phyloP scores from a whole-genome alignment of 192 early-diverging fungal genomes.

The Entrophospora sp. region DNA sequence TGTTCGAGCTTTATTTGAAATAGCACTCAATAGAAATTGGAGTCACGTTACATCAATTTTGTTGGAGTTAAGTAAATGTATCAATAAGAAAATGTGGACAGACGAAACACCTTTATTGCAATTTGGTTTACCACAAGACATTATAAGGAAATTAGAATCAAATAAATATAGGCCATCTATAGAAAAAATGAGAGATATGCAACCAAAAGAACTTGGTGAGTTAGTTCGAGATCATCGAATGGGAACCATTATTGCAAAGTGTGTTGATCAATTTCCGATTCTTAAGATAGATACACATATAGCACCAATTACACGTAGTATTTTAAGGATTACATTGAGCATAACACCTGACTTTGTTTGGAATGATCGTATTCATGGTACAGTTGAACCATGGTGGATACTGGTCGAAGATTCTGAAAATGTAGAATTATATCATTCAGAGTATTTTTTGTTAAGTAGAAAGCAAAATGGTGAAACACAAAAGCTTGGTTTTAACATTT shows the following conservation, averaged over 20 bases:
- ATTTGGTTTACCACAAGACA: conserved; percentile 65
- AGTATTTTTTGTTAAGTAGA: conserved; percentile 76
- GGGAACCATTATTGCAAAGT: conserved; percentile 63
- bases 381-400: conserved; percentile 88
- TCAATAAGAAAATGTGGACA: conserved; percentile 88
- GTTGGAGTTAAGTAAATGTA: conserved; percentile 75
- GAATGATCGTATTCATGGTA: conserved; percentile 90
- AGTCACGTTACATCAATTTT: conserved; percentile 70
- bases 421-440: conserved; percentile 85
- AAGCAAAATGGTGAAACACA: conserved; percentile 59
- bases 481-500: conserved; percentile 78
- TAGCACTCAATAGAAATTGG: conserved; percentile 86
- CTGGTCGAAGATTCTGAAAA: conserved; percentile 91
- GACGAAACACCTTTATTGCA: conserved; percentile 85
- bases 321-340: conserved; percentile 74
- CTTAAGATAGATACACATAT: conserved; percentile 72
- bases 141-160: conserved; percentile 67
- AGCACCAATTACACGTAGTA: conserved; percentile 88
- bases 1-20: conserved; percentile 91
- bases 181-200: conserved; percentile 78
- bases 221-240: conserved; percentile 74
- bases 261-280: conserved; percentile 79
- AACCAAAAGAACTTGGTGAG: conserved; percentile 73
- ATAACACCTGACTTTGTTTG: conserved; percentile 85
- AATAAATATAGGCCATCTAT: conserved; percentile 38